A percentile compares a stretch with the other conserved stretches of the same genome.
These are phyloP conservation scores for Apiotrichum sp. DNA, from an alignment of 1,284 basidiomycete species.

Conservation along the genomic window DNA sequence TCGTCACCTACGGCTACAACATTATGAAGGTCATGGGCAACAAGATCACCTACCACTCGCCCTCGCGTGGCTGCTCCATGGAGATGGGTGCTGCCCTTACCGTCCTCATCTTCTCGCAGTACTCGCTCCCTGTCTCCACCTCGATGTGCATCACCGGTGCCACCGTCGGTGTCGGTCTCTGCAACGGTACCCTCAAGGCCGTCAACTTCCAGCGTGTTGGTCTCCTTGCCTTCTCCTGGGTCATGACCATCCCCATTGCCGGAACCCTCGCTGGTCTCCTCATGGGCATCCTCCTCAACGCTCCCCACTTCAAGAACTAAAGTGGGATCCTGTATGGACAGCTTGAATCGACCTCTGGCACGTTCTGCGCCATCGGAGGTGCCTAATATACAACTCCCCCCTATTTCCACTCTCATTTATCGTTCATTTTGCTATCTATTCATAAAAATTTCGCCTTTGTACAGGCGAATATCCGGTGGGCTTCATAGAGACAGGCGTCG, in stretches of 20 bases:
- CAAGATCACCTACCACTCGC: slow-evolving; percentile 50
- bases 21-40: slow-evolving; percentile 49
- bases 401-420: too few relatives aligned
- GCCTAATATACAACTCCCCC: too few relatives aligned
- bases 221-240: slow-evolving; percentile 31
- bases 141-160: slow-evolving; percentile 51
- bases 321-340: too few relatives aligned
- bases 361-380: too few relatives aligned
- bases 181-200: slow-evolving; percentile 45
- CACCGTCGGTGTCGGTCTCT: slow-evolving; percentile 49
- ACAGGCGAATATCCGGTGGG: too few relatives aligned
- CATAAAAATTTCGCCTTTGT: too few relatives aligned
- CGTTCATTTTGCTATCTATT: too few relatives aligned
- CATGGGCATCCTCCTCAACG: slow-evolving; percentile 44
- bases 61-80: slow-evolving; percentile 50
- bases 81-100: slow-evolving; percentile 49
- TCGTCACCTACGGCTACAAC: slow-evolving; percentile 48
- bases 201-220: slow-evolving; percentile 43
- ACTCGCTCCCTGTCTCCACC: slow-evolving; percentile 46
- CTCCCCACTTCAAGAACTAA: slow-evolving; percentile 34
- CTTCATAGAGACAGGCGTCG: too few relatives aligned
- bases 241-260: slow-evolving; percentile 47
- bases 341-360: too few relatives aligned
- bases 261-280: slow-evolving; percentile 42
- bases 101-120: slow-evolving; percentile 49